Evolutionary conservation across 2,329 filamentous ascomycete genomes (phyloP), one percentile per base, ranked within the genome.

Genomic region (Colletotrichum euphorbiae): DNA sequence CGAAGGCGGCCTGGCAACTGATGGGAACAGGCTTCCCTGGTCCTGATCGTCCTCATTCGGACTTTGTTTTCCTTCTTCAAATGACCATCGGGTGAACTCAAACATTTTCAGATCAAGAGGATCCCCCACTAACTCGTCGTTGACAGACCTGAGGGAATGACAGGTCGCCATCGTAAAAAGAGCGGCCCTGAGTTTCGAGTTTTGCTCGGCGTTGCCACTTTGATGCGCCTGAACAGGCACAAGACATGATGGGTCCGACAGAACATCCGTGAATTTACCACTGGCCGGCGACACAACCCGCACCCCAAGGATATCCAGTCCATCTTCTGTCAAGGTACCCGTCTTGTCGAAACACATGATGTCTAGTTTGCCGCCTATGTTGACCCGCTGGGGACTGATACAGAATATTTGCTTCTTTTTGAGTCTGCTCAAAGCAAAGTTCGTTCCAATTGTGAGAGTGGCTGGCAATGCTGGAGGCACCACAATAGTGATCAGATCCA

Each of bases 291-390:
- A 89, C 9, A 93, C 93, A 6, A 96, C 89, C 38, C 93, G 89
- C 19, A 97, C 89, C 12, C 96, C 96, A 12, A 99, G 85, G 17
- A 99, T 93, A 77, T 99, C 97, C 46, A 99, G 82, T 0, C 96
- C 96, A 77, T 99, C 96, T 79, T 98, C 96, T 0, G 96, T 99
- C 61, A 99, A 82, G 0, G 96, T 99, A n/a, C 96, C 96, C 0
- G 96, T 99, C 81, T 99, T 99, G 81, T 99, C 96, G 72, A 99
- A 99, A 79, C 95, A 98, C 81, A 99, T 92, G 11, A 98, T 89
- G 76, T 99, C 96, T 4, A 99, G 82, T 79, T 98, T 98, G 56
- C 97, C 96, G 15, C 93, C 96, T 6, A 99, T 94, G 74, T 98
- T 99, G 64, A 99, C 95, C 74, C 96, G 89, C 75, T 99, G 96